Percentiles rank a stretch among this genome's conserved stretches.
Conservation (phyloP, 2,329 filamentous ascomycete species). For the Diaporthe vexans region DNA sequence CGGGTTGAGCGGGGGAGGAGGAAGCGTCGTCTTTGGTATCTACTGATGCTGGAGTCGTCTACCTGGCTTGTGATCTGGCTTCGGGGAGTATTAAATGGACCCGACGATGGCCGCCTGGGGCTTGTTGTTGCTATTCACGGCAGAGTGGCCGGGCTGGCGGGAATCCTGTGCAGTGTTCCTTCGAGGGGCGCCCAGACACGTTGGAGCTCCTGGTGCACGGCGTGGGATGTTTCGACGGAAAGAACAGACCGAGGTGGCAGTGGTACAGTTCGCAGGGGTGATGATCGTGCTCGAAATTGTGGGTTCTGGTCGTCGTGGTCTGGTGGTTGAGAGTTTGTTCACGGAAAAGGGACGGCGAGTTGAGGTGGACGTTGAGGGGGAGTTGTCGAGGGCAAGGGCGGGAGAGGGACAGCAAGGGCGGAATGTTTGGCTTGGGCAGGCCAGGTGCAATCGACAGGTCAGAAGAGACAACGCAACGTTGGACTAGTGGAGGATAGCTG, state of each 20-base stretch:
- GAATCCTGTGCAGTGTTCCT: slow-evolving; percentile 38
- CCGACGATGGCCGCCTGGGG: slow-evolving; percentile 30
- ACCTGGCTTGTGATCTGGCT: background rate
- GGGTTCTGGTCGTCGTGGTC: background rate
- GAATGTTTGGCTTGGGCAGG: background rate
- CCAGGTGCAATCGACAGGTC: slow-evolving; percentile 4
- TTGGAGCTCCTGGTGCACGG: background rate
- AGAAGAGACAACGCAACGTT: background rate
- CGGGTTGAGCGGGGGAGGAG: no score
- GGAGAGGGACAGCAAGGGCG: slow-evolving; percentile 32
- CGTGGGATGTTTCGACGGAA: slow-evolving; percentile 4
- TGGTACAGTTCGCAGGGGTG: slow-evolving; percentile 5
- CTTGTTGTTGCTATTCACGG: slow-evolving; percentile 40
- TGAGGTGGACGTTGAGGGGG: background rate
- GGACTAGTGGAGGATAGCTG: background rate
- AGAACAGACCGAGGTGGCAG: background rate
- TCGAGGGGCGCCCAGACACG: background rate
- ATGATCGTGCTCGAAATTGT: background rate
- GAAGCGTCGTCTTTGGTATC: background rate
- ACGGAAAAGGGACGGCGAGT: background rate
- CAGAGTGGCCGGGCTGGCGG: slow-evolving; percentile 29
- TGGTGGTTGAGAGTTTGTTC: slow-evolving; percentile 9
- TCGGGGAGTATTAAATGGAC: background rate
- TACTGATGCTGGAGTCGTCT: background rate
- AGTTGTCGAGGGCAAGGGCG: slow-evolving; percentile 17